These are phyloP conservation scores for Anethum foeniculum DNA, from an alignment of 140 eudicot genomes.

Conservation along the genomic window DNA sequence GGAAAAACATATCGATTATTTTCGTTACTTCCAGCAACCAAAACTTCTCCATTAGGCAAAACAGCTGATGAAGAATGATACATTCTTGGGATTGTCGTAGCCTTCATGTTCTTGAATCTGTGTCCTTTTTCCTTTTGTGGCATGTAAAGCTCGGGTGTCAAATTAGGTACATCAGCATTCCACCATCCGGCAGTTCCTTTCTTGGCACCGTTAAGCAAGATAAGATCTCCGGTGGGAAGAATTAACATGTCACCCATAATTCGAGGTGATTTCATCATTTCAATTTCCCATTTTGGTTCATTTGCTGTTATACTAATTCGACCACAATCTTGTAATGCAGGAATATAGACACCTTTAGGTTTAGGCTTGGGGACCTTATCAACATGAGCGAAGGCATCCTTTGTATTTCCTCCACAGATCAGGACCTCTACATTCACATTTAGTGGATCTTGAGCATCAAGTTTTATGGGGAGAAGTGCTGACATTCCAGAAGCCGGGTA, in stretches of 20 bases:
- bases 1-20: conserved; percentile 29
- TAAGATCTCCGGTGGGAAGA: conserved; percentile 61
- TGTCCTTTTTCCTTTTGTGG: conserved; percentile 31
- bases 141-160: conserved; percentile 40
- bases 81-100: conserved; percentile 47
- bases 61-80: conserved; percentile 55
- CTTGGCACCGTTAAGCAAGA: conserved; percentile 56
- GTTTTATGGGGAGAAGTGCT: conserved; percentile 44
- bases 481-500: conserved; percentile 63
- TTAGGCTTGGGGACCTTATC: conserved; percentile 17
- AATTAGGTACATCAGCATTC: conserved; percentile 44
- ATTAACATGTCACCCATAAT: conserved; percentile 65
- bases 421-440: conserved; percentile 23
- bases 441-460: conserved; percentile 6
- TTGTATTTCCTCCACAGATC: conserved; percentile 32
- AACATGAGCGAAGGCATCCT: conserved; percentile 24
- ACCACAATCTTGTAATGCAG: conserved; percentile 55
- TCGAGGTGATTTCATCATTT: conserved; percentile 62
- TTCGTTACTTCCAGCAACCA: conserved; percentile 66
- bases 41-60: conserved; percentile 33
- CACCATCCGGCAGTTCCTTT: conserved; percentile 61
- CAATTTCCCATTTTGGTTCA: conserved; percentile 51
- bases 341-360: conserved; percentile 22
- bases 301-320: conserved; percentile 24
- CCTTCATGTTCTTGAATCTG: conserved; percentile 33